Percentiles rank a stretch among this genome's conserved stretches.
Evolutionary conservation across 805 yeast genomes (phyloP).

Genomic region (Candida krabiensis): DNA sequence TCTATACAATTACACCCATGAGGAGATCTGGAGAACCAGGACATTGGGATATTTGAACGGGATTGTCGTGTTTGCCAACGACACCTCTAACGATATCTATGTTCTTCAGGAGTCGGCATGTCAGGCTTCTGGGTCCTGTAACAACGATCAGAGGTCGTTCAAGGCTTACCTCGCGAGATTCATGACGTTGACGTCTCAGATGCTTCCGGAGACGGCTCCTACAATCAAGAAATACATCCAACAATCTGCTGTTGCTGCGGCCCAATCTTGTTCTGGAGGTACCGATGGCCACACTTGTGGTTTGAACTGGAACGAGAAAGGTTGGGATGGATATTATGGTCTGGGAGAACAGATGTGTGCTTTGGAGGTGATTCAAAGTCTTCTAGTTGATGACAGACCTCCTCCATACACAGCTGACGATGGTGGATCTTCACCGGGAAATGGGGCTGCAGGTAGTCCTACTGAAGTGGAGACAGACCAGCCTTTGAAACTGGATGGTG

Average conservation of each 20-base stretch:
- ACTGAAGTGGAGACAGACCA: conserved; percentile 39
- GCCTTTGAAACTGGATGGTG: conserved; percentile 39
- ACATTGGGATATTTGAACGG: conserved; percentile 57
- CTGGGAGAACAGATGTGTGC: conserved; percentile 81
- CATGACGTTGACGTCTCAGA: conserved; percentile 68
- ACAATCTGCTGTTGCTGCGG: conserved; percentile 65
- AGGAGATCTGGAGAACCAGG: conserved; percentile 64
- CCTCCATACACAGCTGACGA: conserved; percentile 48
- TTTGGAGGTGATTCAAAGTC: conserved; percentile 57
- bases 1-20: conserved; percentile 70
- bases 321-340: conserved; percentile 69
- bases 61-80: conserved; percentile 53
- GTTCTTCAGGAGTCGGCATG: conserved; percentile 85
- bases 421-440: conserved; percentile 44
- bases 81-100: conserved; percentile 22
- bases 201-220: conserved; percentile 58
- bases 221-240: conserved; percentile 38
- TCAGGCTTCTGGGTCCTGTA: conserved; percentile 62
- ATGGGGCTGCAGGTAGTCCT: conserved; percentile 65
- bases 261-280: conserved; percentile 72
- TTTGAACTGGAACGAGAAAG: conserved; percentile 55
- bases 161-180: conserved; percentile 79
- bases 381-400: conserved; percentile 43
- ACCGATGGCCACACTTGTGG: conserved; percentile 78
- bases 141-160: conserved; percentile 89